Base-by-base conservation (phyloP, 352 stramenopile species). In the Pythium brachiatum region DNA sequence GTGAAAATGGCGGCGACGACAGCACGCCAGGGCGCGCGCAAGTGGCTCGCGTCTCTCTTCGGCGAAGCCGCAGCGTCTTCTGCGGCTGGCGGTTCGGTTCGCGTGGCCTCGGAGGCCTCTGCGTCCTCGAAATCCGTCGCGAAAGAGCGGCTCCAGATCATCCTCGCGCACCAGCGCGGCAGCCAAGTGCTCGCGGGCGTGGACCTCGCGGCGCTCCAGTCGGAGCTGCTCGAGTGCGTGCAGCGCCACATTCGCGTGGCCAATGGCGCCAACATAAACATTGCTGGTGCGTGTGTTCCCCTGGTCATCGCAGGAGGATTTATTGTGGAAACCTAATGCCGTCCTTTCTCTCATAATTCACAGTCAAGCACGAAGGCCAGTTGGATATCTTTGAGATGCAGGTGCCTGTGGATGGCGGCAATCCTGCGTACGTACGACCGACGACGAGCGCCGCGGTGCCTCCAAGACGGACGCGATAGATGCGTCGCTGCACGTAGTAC, bases 311-410 rank as follows among this genome's bases (percentile, higher is more conserved):
- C n/a, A n/a, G n/a, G n/a, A n/a, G n/a, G n/a, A n/a, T n/a, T n/a
- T n/a, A n/a, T n/a, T n/a, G n/a, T n/a, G n/a, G n/a, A n/a, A n/a
- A n/a, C n/a, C n/a, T n/a, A n/a, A n/a, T n/a, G n/a, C n/a, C n/a
- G n/a, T n/a, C n/a, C n/a, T n/a, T n/a, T n/a, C n/a, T n/a, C n/a
- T n/a, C n/a, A 20, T 53, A 3, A 7, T 56, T 20, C 15, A 38
- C 66, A 93, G 87, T 96, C 36, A 95, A 95, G 66, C 82, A 94
- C 62, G 87, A 96, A 70, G 86, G 86, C 2, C 78, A 86, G 27
- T 72, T 96, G 62, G 87, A 96, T 59, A 95, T 96, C 53, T 96
- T 96, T 57, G 87, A 96, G 72, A 96, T 96, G 87, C 87, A 96
- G 54, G 87, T 96, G 60, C 87, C 87, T 0, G 87, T 96, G 59